A percentile compares a stretch with the other conserved stretches of the same genome.
phyloP scores from a whole-genome alignment of 192 early-diverging fungal genomes.

The Coemansia sp. region DNA sequence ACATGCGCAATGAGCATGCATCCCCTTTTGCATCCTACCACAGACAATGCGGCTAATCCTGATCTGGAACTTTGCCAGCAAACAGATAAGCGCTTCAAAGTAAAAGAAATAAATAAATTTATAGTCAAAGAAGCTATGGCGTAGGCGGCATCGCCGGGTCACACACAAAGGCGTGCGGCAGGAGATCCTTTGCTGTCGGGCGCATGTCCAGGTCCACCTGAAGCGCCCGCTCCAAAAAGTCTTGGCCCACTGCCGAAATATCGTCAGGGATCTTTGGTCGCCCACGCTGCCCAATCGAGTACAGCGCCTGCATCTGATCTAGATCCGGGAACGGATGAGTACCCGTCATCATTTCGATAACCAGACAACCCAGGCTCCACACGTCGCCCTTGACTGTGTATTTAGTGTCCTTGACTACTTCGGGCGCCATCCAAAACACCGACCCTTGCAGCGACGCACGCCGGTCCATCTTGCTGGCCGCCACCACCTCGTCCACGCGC shows the following conservation, averaged over 20 bases:
- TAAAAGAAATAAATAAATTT: background rate
- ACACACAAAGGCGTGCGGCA: slow-evolving; percentile 48
- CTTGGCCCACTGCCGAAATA: slow-evolving; percentile 40
- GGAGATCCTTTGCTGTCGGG: slow-evolving; percentile 55
- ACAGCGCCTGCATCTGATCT: slow-evolving; percentile 82
- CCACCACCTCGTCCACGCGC: slow-evolving; percentile 76
- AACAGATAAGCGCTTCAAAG: background rate
- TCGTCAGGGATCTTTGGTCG: slow-evolving; percentile 47
- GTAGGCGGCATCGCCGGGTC: slow-evolving; percentile 26
- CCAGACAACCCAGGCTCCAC: slow-evolving; percentile 93
- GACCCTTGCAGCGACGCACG: slow-evolving; percentile 91
- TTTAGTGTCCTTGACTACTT: slow-evolving; percentile 90
- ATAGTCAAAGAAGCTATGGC: slow-evolving; percentile 9
- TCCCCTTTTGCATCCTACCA: background rate
- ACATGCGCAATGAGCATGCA: background rate
- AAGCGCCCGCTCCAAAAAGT: slow-evolving; percentile 55
- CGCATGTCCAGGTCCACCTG: slow-evolving; percentile 55
- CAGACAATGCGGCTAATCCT: background rate
- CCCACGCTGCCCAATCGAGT: slow-evolving; percentile 61
- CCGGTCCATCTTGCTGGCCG: slow-evolving; percentile 50
- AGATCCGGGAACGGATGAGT: slow-evolving; percentile 87
- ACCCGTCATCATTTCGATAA: slow-evolving; percentile 99
- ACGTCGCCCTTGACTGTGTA: slow-evolving; percentile 94
- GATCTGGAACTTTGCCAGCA: background rate
- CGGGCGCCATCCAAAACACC: slow-evolving; percentile 99